Conservation (phyloP, 169 alveolate genomes). For the Cryptosporidium tyzzeri region DNA sequence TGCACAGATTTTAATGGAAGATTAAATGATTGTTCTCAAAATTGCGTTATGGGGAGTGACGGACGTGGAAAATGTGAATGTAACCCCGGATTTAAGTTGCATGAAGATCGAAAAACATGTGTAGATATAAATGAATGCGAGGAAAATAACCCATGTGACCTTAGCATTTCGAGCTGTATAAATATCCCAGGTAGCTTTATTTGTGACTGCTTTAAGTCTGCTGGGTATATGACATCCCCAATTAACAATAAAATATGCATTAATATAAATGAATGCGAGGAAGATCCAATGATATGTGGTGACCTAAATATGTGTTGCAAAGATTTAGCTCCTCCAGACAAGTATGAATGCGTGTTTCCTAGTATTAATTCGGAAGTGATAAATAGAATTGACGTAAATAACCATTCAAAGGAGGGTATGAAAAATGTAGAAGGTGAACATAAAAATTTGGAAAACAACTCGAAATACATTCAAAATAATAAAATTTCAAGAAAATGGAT, state of each 20-base stretch:
- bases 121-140: conserved; percentile 79
- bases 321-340: conserved; percentile 79
- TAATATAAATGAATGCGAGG: conserved; percentile 80
- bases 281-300: conserved; percentile 80
- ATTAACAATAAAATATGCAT: conserved; percentile 63
- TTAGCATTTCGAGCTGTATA: conserved; percentile 77
- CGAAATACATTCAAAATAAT: neutral
- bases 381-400: neutral
- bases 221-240: conserved; percentile 77
- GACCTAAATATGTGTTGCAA: conserved; percentile 80
- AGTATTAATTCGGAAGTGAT: neutral
- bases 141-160: conserved; percentile 78
- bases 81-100: conserved; percentile 73
- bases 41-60: conserved; percentile 72
- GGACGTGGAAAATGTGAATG: conserved; percentile 79
- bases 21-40: conserved; percentile 79
- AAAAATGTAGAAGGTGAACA: neutral
- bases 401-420: neutral
- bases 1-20: conserved; percentile 79
- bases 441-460: conserved; percentile 8
- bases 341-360: conserved; percentile 76
- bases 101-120: conserved; percentile 77
- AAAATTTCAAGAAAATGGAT: neutral
- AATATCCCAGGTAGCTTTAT: conserved; percentile 79
- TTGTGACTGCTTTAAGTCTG: conserved; percentile 77